These are phyloP conservation scores for Amanita pseudoporphyria DNA, from an alignment of 768 basidiomycete species.

Conservation along the genomic window DNA sequence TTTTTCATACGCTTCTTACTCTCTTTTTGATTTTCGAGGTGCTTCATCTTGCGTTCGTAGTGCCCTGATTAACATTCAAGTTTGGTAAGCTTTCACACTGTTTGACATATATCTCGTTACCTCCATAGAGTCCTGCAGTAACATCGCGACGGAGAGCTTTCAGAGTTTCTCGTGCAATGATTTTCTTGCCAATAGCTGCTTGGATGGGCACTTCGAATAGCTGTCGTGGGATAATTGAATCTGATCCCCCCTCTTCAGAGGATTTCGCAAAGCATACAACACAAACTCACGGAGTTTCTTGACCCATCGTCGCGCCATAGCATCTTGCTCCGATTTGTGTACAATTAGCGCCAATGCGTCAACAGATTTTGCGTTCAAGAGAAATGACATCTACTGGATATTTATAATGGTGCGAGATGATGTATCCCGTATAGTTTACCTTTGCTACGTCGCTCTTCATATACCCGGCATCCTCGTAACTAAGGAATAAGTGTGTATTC, in stretches of 20 bases:
- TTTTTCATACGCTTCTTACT: conserved; percentile 86
- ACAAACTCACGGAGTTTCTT: conserved; percentile 75
- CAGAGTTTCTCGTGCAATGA: conserved; percentile 85
- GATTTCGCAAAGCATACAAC: background rate
- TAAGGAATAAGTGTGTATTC: conserved; percentile 20
- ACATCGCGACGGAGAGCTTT: conserved; percentile 86
- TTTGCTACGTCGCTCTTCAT: conserved; percentile 72
- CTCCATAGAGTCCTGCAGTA: conserved; percentile 90
- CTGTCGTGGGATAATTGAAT: conserved; percentile 88
- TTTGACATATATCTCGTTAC: conserved; percentile 21
- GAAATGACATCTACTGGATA: conserved; percentile 66
- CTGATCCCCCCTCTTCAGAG: conserved; percentile 24
- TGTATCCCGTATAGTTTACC: conserved; percentile 29
- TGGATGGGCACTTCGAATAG: conserved; percentile 95
- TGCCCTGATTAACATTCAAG: conserved; percentile 42
- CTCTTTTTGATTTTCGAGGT: conserved; percentile 86
- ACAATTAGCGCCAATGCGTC: conserved; percentile 92
- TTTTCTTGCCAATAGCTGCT: conserved; percentile 77
- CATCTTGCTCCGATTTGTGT: conserved; percentile 69
- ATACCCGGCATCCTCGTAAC: conserved; percentile 95
- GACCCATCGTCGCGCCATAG: conserved; percentile 75
- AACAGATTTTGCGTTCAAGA: conserved; percentile 81
- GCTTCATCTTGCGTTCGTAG: conserved; percentile 88
- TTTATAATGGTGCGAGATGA: background rate
- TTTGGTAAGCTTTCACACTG: background rate